A percentile compares a stretch with the other conserved stretches of the same genome.
Evolutionary conservation across 257 asterid genomes (phyloP).

Genomic region (Cinchona pubescens): DNA sequence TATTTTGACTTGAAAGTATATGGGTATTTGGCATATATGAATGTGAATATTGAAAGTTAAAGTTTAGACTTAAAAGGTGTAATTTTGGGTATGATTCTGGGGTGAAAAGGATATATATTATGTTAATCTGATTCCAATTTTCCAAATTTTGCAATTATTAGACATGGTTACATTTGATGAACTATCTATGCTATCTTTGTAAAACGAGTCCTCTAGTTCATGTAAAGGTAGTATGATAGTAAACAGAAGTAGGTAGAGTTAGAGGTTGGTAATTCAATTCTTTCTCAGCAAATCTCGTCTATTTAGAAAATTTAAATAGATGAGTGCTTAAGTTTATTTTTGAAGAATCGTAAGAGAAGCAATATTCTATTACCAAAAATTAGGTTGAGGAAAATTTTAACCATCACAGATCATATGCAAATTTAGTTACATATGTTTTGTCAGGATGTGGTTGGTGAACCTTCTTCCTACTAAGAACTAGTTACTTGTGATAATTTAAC

Average conservation of each 20-base stretch:
- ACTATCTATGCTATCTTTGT: too few species aligned
- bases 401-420: background rate
- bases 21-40: too few species aligned
- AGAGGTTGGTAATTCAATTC: background rate
- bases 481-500: background rate
- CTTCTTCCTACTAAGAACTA: background rate
- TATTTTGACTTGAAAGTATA: too few species aligned
- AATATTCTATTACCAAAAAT: background rate
- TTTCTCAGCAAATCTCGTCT: background rate
- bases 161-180: background rate
- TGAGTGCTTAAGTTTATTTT: too few species aligned
- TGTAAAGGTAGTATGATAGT: background rate
- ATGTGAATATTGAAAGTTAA: too few species aligned
- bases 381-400: background rate
- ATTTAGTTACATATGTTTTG: background rate
- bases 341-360: background rate
- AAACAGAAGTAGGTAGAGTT: background rate
- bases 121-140: too few species aligned
- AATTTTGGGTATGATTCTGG: too few species aligned
- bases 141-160: background rate
- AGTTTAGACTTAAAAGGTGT: too few species aligned
- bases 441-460: background rate
- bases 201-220: too few species aligned
- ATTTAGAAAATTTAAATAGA: too few species aligned
- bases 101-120: too few species aligned